A percentile compares a stretch with the other conserved stretches of the same genome.
These are phyloP conservation scores for Atkinsonella hypoxylon DNA, from an alignment of 2,329 filamentous ascomycete species.

Conservation along the genomic window DNA sequence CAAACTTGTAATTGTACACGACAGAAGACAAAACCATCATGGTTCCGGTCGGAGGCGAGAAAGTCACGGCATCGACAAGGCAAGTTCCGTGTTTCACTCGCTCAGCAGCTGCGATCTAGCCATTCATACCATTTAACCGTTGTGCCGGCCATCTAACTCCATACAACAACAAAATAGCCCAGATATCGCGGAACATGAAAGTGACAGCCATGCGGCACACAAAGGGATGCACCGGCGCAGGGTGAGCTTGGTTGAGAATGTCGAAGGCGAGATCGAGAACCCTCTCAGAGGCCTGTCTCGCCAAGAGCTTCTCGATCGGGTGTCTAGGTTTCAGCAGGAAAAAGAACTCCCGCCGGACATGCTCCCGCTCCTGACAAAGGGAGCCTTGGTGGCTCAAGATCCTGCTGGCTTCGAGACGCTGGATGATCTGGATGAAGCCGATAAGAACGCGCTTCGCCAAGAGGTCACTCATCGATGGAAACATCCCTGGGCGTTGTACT, in stretches of 20 bases:
- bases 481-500: slow-evolving; percentile 37
- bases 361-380: slow-evolving; percentile 27
- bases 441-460: slow-evolving; percentile 28
- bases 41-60: background rate
- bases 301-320: slow-evolving; percentile 38
- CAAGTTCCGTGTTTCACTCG: background rate
- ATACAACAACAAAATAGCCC: background rate
- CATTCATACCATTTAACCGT: too few relatives aligned
- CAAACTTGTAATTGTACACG: too few relatives aligned
- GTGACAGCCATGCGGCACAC: too few relatives aligned
- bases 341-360: slow-evolving; percentile 33
- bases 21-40: background rate
- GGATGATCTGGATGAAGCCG: slow-evolving; percentile 17
- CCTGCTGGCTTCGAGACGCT: slow-evolving; percentile 21
- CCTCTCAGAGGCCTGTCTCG: slow-evolving; percentile 38
- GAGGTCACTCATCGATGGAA: slow-evolving; percentile 48
- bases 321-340: slow-evolving; percentile 39
- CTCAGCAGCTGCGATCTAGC: too few relatives aligned
- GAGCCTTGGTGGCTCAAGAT: slow-evolving; percentile 24
- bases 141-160: background rate
- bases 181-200: background rate
- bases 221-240: background rate
- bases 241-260: background rate
- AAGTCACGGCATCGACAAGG: background rate
- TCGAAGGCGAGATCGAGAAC: slow-evolving; percentile 26